Base-by-base conservation (phyloP, 1,284 basidiomycete species). In the Flammula alnicola region DNA sequence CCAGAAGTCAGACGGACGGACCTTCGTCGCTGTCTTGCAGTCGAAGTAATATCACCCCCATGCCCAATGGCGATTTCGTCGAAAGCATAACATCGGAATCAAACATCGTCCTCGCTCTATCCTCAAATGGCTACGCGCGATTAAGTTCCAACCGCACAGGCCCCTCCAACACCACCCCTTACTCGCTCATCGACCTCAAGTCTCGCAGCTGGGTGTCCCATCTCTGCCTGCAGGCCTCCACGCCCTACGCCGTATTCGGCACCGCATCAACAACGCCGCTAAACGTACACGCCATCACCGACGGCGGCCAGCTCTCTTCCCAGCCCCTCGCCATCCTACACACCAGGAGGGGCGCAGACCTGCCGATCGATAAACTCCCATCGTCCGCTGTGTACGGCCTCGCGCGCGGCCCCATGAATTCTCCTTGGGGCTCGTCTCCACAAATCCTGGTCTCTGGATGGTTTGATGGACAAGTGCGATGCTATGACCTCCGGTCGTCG, bases 381-480 rank as follows among this genome's bases (percentile, higher is more conserved):
- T 67, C 70, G 4, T 80, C 81, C 20, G 84, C 86, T 0, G 86
- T 90, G 9, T 90, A 88, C 67, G 84, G 79, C 36, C 80, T 90
- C 60, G 70, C 79, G 4, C 72, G 69, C n/a, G 77, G 79, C 10
- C 83, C 86, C 0, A 71, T 74, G 1, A 74, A 76, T 23, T 81
- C 82, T 14, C 79, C 81, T 1, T 84, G 84, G 75, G 86, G 86
- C 8, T 67, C 78, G 1, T 86, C 86, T 4, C 80, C 86, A n/a
- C 75, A 87, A 59, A 76, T 88, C 17, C 50, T 91, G n/a, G 75
- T 89, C 30, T 84, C 85, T 2, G 88, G 88, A 1, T 91, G 89
- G 88, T 90, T 82, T 65, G 87, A 91, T 60, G 85, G 88, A 5
- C 63, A 74, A 41, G 83, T 89, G 23, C 76, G 78, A 35, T 76